phyloP scores from a whole-genome alignment of 2,329 filamentous ascomycete genomes.

The Clarireedia sp. region DNA sequence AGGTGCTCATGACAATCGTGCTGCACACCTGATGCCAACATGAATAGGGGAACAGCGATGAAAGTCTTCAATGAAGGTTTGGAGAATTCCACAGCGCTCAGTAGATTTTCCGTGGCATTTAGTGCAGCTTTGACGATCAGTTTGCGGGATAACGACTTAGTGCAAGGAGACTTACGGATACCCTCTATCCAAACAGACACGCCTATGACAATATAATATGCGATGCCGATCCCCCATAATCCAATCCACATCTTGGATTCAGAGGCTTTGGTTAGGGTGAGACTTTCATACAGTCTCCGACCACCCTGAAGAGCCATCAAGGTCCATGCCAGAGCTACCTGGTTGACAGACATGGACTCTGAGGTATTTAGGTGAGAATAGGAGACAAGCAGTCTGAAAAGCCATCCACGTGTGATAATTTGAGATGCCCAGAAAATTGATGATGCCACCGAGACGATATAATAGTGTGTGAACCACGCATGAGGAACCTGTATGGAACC shows the following conservation, averaged over 20 bases:
- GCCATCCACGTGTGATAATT: conserved; percentile 44
- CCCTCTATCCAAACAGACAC: conserved; percentile 81
- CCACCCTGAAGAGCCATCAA: conserved; percentile 69
- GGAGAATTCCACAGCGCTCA: conserved; percentile 20
- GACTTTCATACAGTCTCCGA: conserved; percentile 70
- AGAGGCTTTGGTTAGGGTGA: conserved; percentile 55
- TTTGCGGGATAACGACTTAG: neutral
- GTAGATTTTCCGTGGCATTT: neutral
- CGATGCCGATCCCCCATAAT: conserved; percentile 72
- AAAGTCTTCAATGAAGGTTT: conserved; percentile 39
- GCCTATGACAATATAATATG: conserved; percentile 68
- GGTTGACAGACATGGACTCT: conserved; percentile 48
- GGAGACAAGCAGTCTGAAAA: conserved; percentile 44
- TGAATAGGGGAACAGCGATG: conserved; percentile 54
- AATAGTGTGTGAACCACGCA: conserved; percentile 85
- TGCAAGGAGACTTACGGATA: conserved; percentile 44
- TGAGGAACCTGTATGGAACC: conserved; percentile 58
- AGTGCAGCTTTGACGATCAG: conserved; percentile 23
- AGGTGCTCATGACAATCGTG: conserved; percentile 66
- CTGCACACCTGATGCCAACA: conserved; percentile 64
- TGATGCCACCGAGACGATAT: conserved; percentile 59
- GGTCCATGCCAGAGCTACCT: conserved; percentile 58
- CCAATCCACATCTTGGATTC: conserved; percentile 73
- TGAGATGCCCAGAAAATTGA: conserved; percentile 70
- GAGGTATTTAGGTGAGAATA: conserved; percentile 15